These are phyloP conservation scores for Peronospora belbahrii DNA, from an alignment of 352 stramenopile species.

Conservation along the genomic window DNA sequence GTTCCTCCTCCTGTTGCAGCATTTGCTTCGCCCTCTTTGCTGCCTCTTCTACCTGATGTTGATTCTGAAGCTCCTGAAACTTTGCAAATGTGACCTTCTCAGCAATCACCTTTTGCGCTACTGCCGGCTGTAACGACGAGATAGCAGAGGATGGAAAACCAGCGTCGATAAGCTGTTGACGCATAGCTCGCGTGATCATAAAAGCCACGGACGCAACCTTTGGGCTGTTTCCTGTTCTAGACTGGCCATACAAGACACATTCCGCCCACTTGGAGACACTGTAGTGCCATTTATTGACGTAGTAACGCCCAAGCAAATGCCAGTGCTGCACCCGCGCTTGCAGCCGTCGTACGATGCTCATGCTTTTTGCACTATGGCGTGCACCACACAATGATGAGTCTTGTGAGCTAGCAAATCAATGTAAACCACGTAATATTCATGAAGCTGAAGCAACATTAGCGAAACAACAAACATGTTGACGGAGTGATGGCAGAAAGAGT, in stretches of 20 bases:
- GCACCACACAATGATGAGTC: not conserved
- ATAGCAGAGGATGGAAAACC: constrained; percentile 59
- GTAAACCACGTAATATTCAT: constrained; percentile 1
- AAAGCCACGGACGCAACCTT: constrained; percentile 70
- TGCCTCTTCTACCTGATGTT: constrained; percentile 22
- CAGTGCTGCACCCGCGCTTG: constrained; percentile 42
- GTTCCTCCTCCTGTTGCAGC: constrained; percentile 14
- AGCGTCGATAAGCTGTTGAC: constrained; percentile 41
- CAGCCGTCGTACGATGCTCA: constrained; percentile 34
- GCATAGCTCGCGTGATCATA: constrained; percentile 78
- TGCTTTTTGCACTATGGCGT: not conserved
- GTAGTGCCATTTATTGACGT: constrained; percentile 82
- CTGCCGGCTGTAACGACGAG: constrained; percentile 45
- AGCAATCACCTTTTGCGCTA: constrained; percentile 48
- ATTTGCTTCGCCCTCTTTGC: constrained; percentile 19
- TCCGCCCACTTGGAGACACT: constrained; percentile 68
- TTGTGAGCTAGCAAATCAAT: not conserved
- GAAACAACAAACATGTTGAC: too few species aligned
- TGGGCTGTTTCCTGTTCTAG: constrained; percentile 29
- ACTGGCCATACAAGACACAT: constrained; percentile 57
- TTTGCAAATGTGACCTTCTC: constrained; percentile 52
- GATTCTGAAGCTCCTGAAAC: constrained; percentile 35
- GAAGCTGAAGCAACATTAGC: too few species aligned
- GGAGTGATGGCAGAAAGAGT: too few species aligned
- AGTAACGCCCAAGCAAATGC: constrained; percentile 65